Base-by-base conservation (phyloP, 2,329 filamentous ascomycete species). In the Ophiostoma quercus region DNA sequence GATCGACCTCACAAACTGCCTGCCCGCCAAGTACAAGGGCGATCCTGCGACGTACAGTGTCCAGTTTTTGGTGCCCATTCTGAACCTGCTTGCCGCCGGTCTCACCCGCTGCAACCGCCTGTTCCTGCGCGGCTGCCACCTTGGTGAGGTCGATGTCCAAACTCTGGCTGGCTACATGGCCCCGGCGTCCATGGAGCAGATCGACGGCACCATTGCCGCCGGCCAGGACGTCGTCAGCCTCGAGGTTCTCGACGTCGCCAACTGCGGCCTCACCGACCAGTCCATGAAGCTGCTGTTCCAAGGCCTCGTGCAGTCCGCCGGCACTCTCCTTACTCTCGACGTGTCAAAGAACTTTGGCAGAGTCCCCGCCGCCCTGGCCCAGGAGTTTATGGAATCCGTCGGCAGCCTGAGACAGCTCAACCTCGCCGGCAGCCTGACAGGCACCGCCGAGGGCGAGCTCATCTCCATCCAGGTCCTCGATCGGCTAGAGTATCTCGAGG, bases 331-430 rank as follows among this genome's bases (percentile, higher is more conserved):
- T 73, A 76, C 77, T 4, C 78, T 87, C 11, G 81, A 87, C 68
- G 81, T 84, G 0, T 86, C 85, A 3, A 80, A 83, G 47, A 87
- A 87, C 70, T 79, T 81, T 29, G 84, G 84, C 14, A 80, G 82
- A 6, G 79, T 85, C 34, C 81, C 82, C 2, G 82, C 82, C n/a
- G 77, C 79, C n/a, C 76, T 81, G 51, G 77, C 85, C 0, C 79
- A 81, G 8, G 75, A 79, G 22, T 80, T 84, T 3, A 77, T 86
- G 7, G 77, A 78, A 16, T 79, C 81, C 39, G 78, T 85, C 25
- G 76, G 74, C 8, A 78, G 79, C n/a, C 76, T 87, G 62, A 80
- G 78, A 51, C 80, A 80, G 71, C 76, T 87, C 37, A 84, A 84
- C 65, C 80, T 87, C 41, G 79, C 82, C 3, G 83, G 84, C 66